Base-by-base conservation (phyloP, 495 filamentous ascomycete genomes). In the Penicillium antarcticum region DNA sequence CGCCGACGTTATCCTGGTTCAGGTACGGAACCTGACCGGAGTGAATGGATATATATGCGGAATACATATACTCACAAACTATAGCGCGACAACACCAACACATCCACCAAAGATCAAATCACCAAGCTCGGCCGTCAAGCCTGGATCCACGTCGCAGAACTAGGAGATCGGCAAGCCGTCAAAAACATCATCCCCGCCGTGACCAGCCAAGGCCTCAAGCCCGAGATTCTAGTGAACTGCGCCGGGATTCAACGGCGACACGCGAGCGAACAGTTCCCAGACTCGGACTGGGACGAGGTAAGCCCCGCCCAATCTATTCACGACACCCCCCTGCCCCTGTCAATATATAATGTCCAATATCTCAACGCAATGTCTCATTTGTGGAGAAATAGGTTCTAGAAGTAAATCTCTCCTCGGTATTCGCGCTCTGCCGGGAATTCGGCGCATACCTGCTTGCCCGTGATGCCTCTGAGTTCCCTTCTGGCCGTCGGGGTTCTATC, bases 161-260 rank as follows among this genome's bases (percentile, higher is more conserved):
- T 95, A n/a, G 78, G 83, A 31, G 81, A 79, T 13, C 64, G 76
- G 2, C 61, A 68, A 23, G 73, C 80, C 5, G 86, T 95, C 43
- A 70, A 81, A 29, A 62, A 65, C 16, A 73, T 95, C 13, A 65
- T 86, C 13, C 84, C 87, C 11, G 58, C 66, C 5, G 68, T 95
- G 33, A 69, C 86, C 8, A 68, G 73, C 24, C 81, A 85, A 58
- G 81, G 31, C 69, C 81, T 70, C 56, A 78, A 65, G 77, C 87
- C 62, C 58, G 65, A 85, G 55, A 91, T 95, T 61, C 78, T 96
- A 3, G 71, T 95, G 46, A 95, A 91, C 72, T 90, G 87, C 67
- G 91, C 88, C 10, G 91, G 91, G 14, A 91, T 96, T 67, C 88
- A 95, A 62, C 76, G 84, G 24, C 79, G 92, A 10, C 87, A 95